These are phyloP conservation scores for Colletotrichum somersetense DNA, from an alignment of 2,329 filamentous ascomycete species.

Conservation along the genomic window DNA sequence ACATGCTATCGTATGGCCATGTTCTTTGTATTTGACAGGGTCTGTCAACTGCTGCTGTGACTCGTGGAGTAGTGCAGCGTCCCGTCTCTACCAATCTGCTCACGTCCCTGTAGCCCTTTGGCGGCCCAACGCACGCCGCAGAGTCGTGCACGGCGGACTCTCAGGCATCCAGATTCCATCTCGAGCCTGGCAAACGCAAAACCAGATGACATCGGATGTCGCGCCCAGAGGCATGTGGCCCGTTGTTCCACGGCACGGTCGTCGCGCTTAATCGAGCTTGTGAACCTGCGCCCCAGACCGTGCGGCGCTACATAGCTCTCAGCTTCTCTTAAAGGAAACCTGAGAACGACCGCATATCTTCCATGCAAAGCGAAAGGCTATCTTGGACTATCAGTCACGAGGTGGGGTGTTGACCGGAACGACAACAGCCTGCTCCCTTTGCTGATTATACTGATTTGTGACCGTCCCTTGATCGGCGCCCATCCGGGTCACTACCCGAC, in stretches of 20 bases:
- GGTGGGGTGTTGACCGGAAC: slow-evolving; percentile 18
- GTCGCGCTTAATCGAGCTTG: slow-evolving; percentile 18
- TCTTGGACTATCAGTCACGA: slow-evolving; percentile 14
- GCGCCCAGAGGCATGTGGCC: neutral
- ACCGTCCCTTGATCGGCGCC: slow-evolving; percentile 14
- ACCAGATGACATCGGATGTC: slow-evolving; percentile 26
- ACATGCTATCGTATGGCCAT: slow-evolving; percentile 26
- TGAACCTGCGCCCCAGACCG: slow-evolving; percentile 23
- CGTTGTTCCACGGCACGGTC: slow-evolving; percentile 1
- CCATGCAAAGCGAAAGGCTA: slow-evolving; percentile 8
- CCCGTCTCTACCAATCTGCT: slow-evolving; percentile 15
- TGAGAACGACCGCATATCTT: slow-evolving; percentile 13
- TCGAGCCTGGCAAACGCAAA: slow-evolving; percentile 25
- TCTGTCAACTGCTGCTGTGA: slow-evolving; percentile 4
- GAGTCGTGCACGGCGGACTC: neutral
- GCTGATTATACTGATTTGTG: neutral
- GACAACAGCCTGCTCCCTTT: neutral
- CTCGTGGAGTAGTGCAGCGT: slow-evolving; percentile 18
- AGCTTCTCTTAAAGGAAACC: slow-evolving; percentile 6
- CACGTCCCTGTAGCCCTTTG: neutral
- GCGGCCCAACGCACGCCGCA: slow-evolving; percentile 33
- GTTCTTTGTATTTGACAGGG: slow-evolving; percentile 12
- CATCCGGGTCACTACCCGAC: slow-evolving; percentile 18
- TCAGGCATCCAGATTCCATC: slow-evolving; percentile 36
- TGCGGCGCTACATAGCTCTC: slow-evolving; percentile 20